Base-by-base conservation (phyloP, 1,139 yeast species). In the Meyerozyma guilliermondii region DNA sequence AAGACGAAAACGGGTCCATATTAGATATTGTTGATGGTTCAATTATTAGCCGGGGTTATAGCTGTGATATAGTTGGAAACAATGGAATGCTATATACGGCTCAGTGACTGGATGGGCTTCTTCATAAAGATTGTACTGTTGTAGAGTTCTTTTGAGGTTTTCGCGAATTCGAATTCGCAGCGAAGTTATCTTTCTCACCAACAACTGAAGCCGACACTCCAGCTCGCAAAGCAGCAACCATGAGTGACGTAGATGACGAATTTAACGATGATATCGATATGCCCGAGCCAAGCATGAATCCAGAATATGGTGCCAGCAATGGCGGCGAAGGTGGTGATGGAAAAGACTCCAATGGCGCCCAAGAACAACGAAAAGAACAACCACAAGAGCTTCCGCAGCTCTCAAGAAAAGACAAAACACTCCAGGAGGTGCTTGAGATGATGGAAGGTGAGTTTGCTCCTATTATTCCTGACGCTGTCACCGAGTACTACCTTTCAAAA, bases 381-480 rank as follows among this genome's bases (percentile, higher is more conserved):
- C 29, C 65, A 42, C 79, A 76, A 18, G 86, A 79, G 37, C 65
- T 84, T 11, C 91, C 94, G 0, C 87, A 83, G 45, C 70, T 85
- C 44, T 78, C 89, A 1, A 74, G 92, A 49, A 87, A 87, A 53
- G 98, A 94, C 55, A 89, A 88, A 58, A 83, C 96, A 0, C 68
- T 94, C 38, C 81, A 83, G 52, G 98, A 94, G 53, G 83, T 94
- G 29, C 72, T 94, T 30, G 86, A 84, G 40, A 72, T 89, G 65
- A 85, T 92, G 91, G 96, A 88, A 49, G 75, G 69, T 1, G 96
- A 89, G 46, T 89, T 84, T 61, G 89, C 96, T 2, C 98, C 98
- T 1, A 86, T 94, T 35, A 92, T 94, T 37, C 99, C 99, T 0
- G 98, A 94, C 59, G 94, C 95, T 0, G 98, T 94, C n/a, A 87